A percentile compares a stretch with the other conserved stretches of the same genome.
phyloP scores from a whole-genome alignment of 2,329 filamentous ascomycete genomes.

The Fusarium incarnatum region DNA sequence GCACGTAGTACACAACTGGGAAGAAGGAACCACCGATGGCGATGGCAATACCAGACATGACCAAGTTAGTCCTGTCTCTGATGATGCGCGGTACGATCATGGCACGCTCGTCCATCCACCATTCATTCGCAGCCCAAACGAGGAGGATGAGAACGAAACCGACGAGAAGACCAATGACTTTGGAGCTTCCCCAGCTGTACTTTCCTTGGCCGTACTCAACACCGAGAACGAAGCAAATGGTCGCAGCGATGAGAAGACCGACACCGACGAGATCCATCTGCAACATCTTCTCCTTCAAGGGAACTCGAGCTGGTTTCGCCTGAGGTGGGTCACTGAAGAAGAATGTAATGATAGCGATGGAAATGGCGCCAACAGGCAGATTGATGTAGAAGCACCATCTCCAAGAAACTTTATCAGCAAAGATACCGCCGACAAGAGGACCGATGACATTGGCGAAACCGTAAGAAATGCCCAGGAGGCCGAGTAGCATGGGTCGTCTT shows the following conservation, averaged over 20 bases:
- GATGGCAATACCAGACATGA: slow-evolving; percentile 53
- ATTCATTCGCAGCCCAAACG: slow-evolving; percentile 52
- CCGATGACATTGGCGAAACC: slow-evolving; percentile 53
- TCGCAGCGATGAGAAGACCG: slow-evolving; percentile 55
- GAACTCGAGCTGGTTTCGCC: slow-evolving; percentile 44
- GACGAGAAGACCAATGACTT: slow-evolving; percentile 56
- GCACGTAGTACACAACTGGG: slow-evolving; percentile 57
- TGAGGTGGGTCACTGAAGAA: slow-evolving; percentile 54
- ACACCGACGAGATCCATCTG: slow-evolving; percentile 60
- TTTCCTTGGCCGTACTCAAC: slow-evolving; percentile 55
- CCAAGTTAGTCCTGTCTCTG: slow-evolving; percentile 51
- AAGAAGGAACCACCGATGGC: slow-evolving; percentile 56
- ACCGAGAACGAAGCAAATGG: slow-evolving; percentile 57
- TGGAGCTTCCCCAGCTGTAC: slow-evolving; percentile 55
- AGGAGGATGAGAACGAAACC: slow-evolving; percentile 49
- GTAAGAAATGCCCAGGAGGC: slow-evolving; percentile 55
- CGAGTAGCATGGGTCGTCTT: slow-evolving; percentile 28
- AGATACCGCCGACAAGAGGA: slow-evolving; percentile 27
- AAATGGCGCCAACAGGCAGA: slow-evolving; percentile 46
- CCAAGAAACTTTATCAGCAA: slow-evolving; percentile 31
- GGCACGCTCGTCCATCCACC: slow-evolving; percentile 55
- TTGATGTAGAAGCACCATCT: slow-evolving; percentile 37
- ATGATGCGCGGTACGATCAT: slow-evolving; percentile 55
- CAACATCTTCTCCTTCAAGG: slow-evolving; percentile 53
- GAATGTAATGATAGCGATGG: slow-evolving; percentile 49